These are phyloP conservation scores for Trichoderma citrinoviride DNA, from an alignment of 2,329 filamentous ascomycete genomes.

Conservation along the genomic window DNA sequence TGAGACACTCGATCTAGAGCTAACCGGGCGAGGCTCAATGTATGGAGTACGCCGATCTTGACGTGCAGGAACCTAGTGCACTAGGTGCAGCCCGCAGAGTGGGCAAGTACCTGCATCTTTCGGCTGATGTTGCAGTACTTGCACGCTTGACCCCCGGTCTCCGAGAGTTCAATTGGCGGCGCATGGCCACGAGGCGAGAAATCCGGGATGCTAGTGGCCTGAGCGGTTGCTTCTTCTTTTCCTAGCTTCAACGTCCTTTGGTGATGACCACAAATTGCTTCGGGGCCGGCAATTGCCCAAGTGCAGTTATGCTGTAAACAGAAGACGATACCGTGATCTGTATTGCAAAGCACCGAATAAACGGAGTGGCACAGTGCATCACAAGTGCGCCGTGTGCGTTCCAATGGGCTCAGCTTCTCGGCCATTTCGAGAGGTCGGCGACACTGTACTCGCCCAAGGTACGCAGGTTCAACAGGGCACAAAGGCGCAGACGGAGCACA, in stretches of 20 bases:
- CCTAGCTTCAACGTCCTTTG: neutral
- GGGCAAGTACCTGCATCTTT: constrained; percentile 12
- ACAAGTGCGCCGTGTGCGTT: neutral
- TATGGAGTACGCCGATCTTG: constrained; percentile 16
- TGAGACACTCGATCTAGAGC: constrained; percentile 2
- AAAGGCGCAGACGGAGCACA: neutral
- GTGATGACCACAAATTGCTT: neutral
- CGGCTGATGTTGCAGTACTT: neutral
- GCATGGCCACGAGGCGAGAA: constrained; percentile 17
- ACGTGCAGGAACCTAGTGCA: constrained; percentile 9
- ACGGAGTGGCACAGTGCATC: neutral
- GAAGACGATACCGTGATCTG: neutral
- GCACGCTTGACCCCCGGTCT: neutral
- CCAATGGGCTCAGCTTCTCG: neutral
- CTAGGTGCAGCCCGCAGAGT: neutral
- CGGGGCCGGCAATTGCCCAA: neutral
- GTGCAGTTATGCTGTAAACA: neutral
- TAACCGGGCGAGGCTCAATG: constrained; percentile 4
- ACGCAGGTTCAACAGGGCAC: neutral
- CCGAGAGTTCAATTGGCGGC: neutral
- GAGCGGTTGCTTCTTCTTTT: neutral
- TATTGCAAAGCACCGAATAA: neutral
- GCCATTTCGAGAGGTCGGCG: neutral
- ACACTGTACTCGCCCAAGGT: neutral
- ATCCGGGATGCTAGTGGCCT: constrained; percentile 1